Evolutionary conservation across 225 moss, liverwort and hornwort genomes (phyloP), one percentile per base, ranked within the genome.

Genomic region (Polytrichum formosum): DNA sequence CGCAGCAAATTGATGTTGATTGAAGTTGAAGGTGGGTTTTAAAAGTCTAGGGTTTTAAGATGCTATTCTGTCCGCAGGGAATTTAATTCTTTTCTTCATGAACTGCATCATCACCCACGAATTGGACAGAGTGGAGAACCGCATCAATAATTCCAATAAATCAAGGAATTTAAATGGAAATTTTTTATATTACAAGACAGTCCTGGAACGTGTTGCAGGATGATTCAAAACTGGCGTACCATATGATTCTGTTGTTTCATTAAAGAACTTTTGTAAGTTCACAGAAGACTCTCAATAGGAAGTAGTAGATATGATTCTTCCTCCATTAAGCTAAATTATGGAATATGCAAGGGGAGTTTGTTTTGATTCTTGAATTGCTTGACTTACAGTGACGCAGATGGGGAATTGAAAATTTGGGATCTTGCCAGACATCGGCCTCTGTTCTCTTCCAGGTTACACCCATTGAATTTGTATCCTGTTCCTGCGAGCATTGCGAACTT

Each of bases 331-430:
- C 13, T 59, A 23, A 5, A 23, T 21, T 6, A n/a, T 22, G 59
- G 3, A 22, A 23, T 30, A 6, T 59, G n/a, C 7, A 59, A 20
- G 59, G n/a, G 21, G 59, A 59, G 59, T 59, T 20, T 23, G 19
- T 59, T 23, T 59, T n/a, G 7, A 59, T 56, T 70, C 25, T 23
- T 70, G 53, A 18, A 46, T 46, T 46, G 46, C 46, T 46, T 46
- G 16, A 46, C 13, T 13, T 76, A 64, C 83, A 98, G 98, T 77
- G 98, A 98, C 67, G 82, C 90, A 7, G 91, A 92, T 65, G 98
- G 98, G 33, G 98, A 91, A 61, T 75, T 98, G 77, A 92, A 94
- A 67, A 84, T 98, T 61, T 94, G 98, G 98, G 92, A 98, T 74
- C 73, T 91, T 29, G 77, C 74, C 71, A 90, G 88, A 25, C 84